A percentile compares a stretch with the other conserved stretches of the same genome.
Evolutionary conservation across 345 rosid species (phyloP).

Genomic region (Aegle marmelos): DNA sequence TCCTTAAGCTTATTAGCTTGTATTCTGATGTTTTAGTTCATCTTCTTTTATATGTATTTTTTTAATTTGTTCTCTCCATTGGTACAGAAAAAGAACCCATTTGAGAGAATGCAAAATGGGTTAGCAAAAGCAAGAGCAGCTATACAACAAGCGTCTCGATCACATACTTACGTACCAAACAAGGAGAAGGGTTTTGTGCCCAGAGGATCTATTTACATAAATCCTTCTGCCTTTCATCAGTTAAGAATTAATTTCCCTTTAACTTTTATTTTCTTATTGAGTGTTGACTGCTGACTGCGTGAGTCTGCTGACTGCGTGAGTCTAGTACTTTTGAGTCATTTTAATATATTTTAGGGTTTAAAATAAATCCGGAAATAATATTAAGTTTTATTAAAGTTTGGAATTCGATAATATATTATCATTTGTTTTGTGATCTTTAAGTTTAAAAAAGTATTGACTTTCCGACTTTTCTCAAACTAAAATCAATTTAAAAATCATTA

Average conservation of each 20-base stretch:
- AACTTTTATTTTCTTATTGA: background rate
- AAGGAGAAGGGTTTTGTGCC: conserved; percentile 33
- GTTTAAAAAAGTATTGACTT: background rate
- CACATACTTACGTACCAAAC: conserved; percentile 23
- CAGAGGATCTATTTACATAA: conserved; percentile 51
- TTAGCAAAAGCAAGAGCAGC: conserved; percentile 65
- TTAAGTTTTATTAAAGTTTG: background rate
- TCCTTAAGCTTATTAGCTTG: background rate
- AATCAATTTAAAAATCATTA: background rate
- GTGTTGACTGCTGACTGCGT: background rate
- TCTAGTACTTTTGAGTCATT: background rate
- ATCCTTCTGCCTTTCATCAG: conserved; percentile 68
- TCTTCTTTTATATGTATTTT: background rate
- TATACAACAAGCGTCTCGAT: conserved; percentile 41
- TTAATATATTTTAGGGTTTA: background rate
- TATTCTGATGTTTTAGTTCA: background rate
- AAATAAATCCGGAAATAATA: too few relatives aligned
- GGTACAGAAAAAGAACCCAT: conserved; percentile 22
- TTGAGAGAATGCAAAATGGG: conserved; percentile 50
- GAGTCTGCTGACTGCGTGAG: background rate
- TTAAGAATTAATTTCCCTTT: conserved; percentile 31
- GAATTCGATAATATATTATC: background rate
- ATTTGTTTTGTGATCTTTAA: too few relatives aligned
- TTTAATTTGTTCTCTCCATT: background rate
- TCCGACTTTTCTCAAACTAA: background rate